Percentiles rank a stretch among this genome's conserved stretches.
Evolutionary conservation across 1,139 yeast species (phyloP).

Genomic region (Yamadazyma songkhlaensis): DNA sequence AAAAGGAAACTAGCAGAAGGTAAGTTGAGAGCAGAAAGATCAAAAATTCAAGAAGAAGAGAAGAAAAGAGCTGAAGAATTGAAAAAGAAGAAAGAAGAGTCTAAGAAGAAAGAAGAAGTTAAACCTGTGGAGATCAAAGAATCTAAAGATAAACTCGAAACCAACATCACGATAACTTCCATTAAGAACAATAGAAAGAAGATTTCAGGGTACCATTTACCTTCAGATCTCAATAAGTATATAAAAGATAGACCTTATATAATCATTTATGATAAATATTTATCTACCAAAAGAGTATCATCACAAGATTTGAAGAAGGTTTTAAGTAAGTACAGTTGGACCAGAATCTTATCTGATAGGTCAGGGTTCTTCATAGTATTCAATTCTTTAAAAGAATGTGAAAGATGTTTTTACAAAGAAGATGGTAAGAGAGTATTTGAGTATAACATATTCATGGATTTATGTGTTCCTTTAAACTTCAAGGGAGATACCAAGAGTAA

Average conservation of each 20-base stretch:
- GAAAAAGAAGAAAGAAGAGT: constrained; percentile 27
- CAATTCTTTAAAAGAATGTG: constrained; percentile 61
- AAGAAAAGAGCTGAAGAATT: constrained; percentile 24
- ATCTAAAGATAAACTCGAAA: constrained; percentile 9
- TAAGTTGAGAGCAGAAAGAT: constrained; percentile 22
- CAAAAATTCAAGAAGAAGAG: constrained; percentile 27
- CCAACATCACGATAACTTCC: constrained; percentile 34
- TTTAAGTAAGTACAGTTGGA: constrained; percentile 60
- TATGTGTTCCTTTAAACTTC: constrained; percentile 42
- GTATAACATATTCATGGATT: constrained; percentile 55
- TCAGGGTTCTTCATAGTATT: constrained; percentile 74
- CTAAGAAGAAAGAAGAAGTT: constrained; percentile 20
- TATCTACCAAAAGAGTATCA: constrained; percentile 49
- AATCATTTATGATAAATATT: constrained; percentile 50
- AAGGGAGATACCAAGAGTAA: constrained; percentile 10
- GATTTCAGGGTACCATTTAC: constrained; percentile 35
- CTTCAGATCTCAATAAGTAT: constrained; percentile 44
- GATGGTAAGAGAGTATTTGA: constrained; percentile 57
- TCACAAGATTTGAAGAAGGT: constrained; percentile 54
- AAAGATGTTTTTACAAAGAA: constrained; percentile 61
- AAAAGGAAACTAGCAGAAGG: constrained; percentile 29
- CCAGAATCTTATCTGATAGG: constrained; percentile 58
- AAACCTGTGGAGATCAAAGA: constrained; percentile 6
- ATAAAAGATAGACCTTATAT: constrained; percentile 58
- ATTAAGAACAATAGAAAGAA: constrained; percentile 29